Conservation (phyloP, 805 yeast species). For the Tetrapisispora fleetii region DNA sequence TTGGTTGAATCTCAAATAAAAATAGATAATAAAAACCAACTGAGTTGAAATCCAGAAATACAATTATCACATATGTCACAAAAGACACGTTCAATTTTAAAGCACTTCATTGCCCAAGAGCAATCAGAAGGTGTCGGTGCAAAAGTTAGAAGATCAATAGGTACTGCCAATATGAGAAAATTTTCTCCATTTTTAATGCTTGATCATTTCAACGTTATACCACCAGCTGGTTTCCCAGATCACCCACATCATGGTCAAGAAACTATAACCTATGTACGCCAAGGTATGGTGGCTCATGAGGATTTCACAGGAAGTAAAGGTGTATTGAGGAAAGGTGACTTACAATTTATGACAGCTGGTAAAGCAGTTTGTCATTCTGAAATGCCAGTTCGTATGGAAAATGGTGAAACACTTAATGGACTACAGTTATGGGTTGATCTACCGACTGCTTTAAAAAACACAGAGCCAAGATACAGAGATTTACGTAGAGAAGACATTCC, state of each 20-base stretch:
- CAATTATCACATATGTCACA: slow-evolving; percentile 1
- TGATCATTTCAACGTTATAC: slow-evolving; percentile 61
- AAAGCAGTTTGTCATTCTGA: slow-evolving; percentile 79
- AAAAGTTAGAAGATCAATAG: slow-evolving; percentile 70
- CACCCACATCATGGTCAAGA: slow-evolving; percentile 81
- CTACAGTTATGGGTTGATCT: slow-evolving; percentile 85
- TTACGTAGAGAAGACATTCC: slow-evolving; percentile 65
- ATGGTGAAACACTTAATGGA: slow-evolving; percentile 47
- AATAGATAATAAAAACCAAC: neutral
- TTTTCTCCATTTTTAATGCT: slow-evolving; percentile 76
- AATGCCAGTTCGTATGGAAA: slow-evolving; percentile 56
- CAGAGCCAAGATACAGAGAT: slow-evolving; percentile 71
- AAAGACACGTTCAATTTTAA: slow-evolving; percentile 37
- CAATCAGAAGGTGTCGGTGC: slow-evolving; percentile 89
- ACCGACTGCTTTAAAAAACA: slow-evolving; percentile 52
- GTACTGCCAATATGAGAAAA: slow-evolving; percentile 54
- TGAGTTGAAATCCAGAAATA: neutral
- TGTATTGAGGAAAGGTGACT: slow-evolving; percentile 66
- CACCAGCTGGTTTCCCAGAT: slow-evolving; percentile 70
- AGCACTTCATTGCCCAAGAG: slow-evolving; percentile 48
- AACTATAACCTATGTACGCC: slow-evolving; percentile 58
- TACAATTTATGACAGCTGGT: slow-evolving; percentile 93
- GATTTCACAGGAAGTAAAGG: slow-evolving; percentile 86
- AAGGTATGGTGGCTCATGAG: slow-evolving; percentile 67
- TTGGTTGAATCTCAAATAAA: no score